Percentiles rank a stretch among this genome's conserved stretches.
Evolutionary conservation across 768 basidiomycete genomes (phyloP).

Genomic region (Lentinula detonsa): DNA sequence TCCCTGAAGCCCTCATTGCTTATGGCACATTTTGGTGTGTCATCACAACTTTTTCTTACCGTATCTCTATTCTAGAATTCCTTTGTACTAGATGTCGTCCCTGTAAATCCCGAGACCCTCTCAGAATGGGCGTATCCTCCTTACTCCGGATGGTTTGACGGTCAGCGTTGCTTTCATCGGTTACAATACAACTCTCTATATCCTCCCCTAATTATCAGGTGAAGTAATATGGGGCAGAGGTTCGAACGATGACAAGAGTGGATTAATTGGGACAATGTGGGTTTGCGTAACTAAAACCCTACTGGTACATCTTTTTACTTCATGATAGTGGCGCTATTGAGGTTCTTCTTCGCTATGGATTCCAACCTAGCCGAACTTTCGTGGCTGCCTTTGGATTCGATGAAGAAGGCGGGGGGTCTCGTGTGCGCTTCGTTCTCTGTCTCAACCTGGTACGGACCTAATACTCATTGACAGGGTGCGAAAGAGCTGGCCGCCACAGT

Average conservation of each 20-base stretch:
- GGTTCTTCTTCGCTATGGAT: conserved; percentile 54
- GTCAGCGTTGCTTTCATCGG: conserved; percentile 17
- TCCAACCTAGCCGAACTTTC: conserved; percentile 56
- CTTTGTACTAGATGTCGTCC: conserved; percentile 52
- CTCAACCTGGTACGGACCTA: not conserved
- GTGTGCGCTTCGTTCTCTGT: conserved; percentile 22
- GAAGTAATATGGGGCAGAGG: conserved; percentile 74
- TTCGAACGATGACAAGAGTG: conserved; percentile 68
- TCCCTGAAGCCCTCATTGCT: conserved; percentile 65
- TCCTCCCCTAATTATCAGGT: conserved; percentile 18
- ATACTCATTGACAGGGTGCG: conserved; percentile 43
- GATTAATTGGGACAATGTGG: conserved; percentile 63
- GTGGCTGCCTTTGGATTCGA: conserved; percentile 71
- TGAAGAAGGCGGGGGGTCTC: conserved; percentile 56
- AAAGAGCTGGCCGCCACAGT: conserved; percentile 40
- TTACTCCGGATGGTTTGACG: conserved; percentile 59
- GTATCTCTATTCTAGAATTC: not conserved
- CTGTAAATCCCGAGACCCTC: conserved; percentile 50
- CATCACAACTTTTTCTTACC: not conserved
- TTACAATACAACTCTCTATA: not conserved
- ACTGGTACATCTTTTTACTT: not conserved
- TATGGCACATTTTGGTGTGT: conserved; percentile 59
- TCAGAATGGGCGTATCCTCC: conserved; percentile 57
- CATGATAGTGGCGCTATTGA: conserved; percentile 51
- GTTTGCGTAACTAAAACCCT: conserved; percentile 6